Evolutionary conservation across 2,329 filamentous ascomycete genomes (phyloP), one percentile per base, ranked within the genome.

Genomic region (Aspergillus udagawae): DNA sequence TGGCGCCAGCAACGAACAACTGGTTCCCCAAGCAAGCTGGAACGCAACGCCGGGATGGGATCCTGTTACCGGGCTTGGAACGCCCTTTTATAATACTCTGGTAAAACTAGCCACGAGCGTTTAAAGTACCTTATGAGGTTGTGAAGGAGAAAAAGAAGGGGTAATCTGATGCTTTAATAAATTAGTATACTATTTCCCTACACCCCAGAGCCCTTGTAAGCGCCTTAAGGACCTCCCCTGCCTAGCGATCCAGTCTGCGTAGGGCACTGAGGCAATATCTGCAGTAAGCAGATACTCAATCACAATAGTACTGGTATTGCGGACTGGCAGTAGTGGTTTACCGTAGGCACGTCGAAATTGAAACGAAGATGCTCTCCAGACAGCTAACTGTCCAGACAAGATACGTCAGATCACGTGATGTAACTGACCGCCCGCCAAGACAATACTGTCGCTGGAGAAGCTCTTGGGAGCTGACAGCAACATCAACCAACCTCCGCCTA

Each of bases 41-140:
- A 80, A 81, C 67, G 80, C 80, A 23, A 80, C 77, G 0, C 59
- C 66, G 29, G 79, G 78, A 2, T 82, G 80, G 80, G 79, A 82
- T 65, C 78, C 80, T 1, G 79, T 76, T 4, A 81, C 79, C 14
- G 79, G 79, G 12, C 59, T 76, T 28, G 75, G 63, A 1, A 65
- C 64, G 5, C 63, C 64, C 9, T 54, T 55, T 28, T 63, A 63
- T 23, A 51, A 61, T 21, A 61, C 55, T 8, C 55, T 66, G 29
- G 53, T 56, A 29, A 55, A 59, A 54, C 41, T 61, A 6, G 63
- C 56, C 4, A 56, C 25, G n/a, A 23, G 47, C 25, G 12, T 57
- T 23, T 63, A 45, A 58, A 45, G 32, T 17, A 35, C 12, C 32
- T 5, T 5, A 35, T 29, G 28, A 29, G 28, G 4, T 17, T 17